These are phyloP conservation scores for Picea sitchensis DNA, from an alignment of 75 land plant species.

Conservation along the genomic window DNA sequence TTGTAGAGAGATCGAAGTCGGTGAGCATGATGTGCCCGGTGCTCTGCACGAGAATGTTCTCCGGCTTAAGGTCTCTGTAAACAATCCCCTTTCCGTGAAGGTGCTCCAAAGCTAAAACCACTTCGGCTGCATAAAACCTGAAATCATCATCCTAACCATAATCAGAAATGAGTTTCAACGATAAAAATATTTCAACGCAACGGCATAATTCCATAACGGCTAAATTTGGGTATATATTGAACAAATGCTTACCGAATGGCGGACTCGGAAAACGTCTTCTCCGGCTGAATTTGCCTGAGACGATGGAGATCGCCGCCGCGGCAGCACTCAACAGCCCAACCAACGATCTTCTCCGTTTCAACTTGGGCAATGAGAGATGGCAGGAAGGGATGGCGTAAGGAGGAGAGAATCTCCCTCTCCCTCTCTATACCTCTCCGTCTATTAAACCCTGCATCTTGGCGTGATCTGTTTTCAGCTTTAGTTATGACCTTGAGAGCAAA, in stretches of 20 bases:
- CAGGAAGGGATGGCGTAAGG: constrained; percentile 55
- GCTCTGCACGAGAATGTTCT: constrained; percentile 55
- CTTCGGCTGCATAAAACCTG: constrained; percentile 68
- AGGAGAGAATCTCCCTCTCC: background rate
- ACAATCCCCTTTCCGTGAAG: constrained; percentile 51
- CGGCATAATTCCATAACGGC: no score
- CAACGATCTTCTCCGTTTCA: constrained; percentile 43
- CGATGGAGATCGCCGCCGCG: constrained; percentile 78
- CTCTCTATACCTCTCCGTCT: background rate
- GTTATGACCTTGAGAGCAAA: constrained; percentile 1
- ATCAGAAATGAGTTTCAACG: background rate
- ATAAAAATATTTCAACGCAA: no score
- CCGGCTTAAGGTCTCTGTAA: constrained; percentile 78
- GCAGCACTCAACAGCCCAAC: constrained; percentile 74
- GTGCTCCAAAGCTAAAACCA: constrained; percentile 61
- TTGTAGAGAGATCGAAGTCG: constrained; percentile 74
- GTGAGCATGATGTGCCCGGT: constrained; percentile 66
- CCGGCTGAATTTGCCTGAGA: constrained; percentile 64
- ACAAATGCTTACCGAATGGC: constrained; percentile 29
- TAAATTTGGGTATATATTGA: no score
- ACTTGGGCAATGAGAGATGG: constrained; percentile 50
- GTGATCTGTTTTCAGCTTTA: background rate
- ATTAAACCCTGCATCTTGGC: background rate
- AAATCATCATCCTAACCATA: background rate
- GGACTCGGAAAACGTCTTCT: constrained; percentile 58